Evolutionary conservation across 2,329 filamentous ascomycete species (phyloP), one percentile per base, ranked within the genome.

Genomic region (Pseudocercospora fijiensis): DNA sequence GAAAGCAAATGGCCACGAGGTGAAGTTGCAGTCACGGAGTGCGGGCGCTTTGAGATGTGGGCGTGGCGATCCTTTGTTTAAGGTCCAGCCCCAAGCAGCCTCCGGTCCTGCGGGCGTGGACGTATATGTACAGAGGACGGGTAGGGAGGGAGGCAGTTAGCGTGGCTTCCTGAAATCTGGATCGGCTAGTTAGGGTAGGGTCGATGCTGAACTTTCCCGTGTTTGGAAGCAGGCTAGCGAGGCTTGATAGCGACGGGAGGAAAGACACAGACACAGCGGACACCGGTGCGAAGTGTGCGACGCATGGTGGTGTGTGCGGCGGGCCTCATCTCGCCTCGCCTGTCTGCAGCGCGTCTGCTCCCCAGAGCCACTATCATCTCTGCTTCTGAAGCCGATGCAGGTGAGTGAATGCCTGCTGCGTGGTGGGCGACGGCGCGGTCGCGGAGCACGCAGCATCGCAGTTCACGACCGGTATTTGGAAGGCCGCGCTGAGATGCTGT

Each of bases 51-150:
- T 71, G 71, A 53, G 45, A 73, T 65, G 71, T 71, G 74, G 73
- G 71, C 75, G 76, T 74, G 79, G 77, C 79, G 80, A 81, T 81
- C 79, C 78, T 79, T 79, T 80, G 79, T 81, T 80, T 65, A 81
- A 80, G 78, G 79, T 78, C 77, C 76, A 80, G 76, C 74, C 76
- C 73, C 75, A 73, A 76, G 76, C 70, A 59, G 68, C 67, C 61
- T 59, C 26, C 28, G 64, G 65, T 41, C 60, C 67, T 69, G 69
- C 67, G 67, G 69, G 69, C 68, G 67, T 69, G 61, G 65, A 68
- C 68, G 69, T 67, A 71, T 71, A 72, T 70, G 68, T 73, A 72
- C 66, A 62, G 69, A 51, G 51, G 59, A 58, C 68, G 66, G 69
- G 67, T 62, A 67, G 64, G 63, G 65, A 62, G 62, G 57, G 65